Percentiles rank a stretch among this genome's conserved stretches.
Conservation (phyloP, 805 yeast species). For the Candida taoyuanica region DNA sequence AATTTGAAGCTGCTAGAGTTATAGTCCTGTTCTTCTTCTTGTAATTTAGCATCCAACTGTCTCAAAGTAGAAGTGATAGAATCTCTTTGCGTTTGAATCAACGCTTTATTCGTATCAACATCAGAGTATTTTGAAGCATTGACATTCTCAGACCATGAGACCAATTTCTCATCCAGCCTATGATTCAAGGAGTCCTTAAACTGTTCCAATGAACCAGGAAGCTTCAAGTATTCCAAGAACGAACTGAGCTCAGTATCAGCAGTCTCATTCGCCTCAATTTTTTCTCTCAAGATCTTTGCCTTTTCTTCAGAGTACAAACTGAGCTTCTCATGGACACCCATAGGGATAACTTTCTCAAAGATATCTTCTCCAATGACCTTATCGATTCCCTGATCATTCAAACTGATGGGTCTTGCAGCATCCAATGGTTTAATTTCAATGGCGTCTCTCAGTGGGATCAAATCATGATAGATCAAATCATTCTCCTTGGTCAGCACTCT, state of each 20-base stretch:
- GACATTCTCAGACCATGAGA: constrained; percentile 27
- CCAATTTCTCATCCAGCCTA: constrained; percentile 29
- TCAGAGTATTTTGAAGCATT: constrained; percentile 27
- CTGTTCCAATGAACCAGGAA: constrained; percentile 62
- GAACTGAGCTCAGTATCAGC: constrained; percentile 77
- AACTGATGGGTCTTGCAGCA: constrained; percentile 56
- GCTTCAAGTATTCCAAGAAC: constrained; percentile 71
- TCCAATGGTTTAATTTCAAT: constrained; percentile 54
- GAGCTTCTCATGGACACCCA: constrained; percentile 80
- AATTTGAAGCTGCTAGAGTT: constrained; percentile 32
- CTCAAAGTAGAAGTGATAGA: constrained; percentile 34
- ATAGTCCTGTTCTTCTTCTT: constrained; percentile 34
- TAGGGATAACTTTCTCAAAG: constrained; percentile 77
- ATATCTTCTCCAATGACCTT: constrained; percentile 47
- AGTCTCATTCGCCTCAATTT: constrained; percentile 68
- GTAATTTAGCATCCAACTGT: constrained; percentile 31
- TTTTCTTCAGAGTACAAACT: constrained; percentile 88
- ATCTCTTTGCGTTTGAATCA: constrained; percentile 30
- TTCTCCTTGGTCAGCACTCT: constrained; percentile 66
- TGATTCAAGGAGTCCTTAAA: constrained; percentile 35
- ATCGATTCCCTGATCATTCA: constrained; percentile 43
- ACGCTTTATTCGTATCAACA: constrained; percentile 28
- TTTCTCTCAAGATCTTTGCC: constrained; percentile 67
- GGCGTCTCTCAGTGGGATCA: constrained; percentile 56
- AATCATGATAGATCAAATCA: constrained; percentile 82